These are phyloP conservation scores for Trichosporon ovoides DNA, from an alignment of 1,284 basidiomycete species.

Conservation along the genomic window DNA sequence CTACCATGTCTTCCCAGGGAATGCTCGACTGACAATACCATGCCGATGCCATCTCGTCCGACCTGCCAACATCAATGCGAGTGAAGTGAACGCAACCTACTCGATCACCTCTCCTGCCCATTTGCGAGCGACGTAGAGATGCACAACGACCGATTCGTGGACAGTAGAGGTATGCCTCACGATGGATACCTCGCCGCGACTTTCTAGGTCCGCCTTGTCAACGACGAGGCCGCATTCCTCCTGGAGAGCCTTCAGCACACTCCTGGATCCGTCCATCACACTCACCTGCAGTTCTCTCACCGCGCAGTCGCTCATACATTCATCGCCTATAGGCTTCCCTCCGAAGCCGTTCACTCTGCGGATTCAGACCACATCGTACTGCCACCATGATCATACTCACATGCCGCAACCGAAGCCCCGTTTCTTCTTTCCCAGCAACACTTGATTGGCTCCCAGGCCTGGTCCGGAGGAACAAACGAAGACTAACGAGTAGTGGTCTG, in stretches of 20 bases:
- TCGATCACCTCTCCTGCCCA: constrained; percentile 21
- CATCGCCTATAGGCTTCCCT: constrained; percentile 63
- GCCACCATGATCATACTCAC: constrained; percentile 46
- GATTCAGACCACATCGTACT: not conserved
- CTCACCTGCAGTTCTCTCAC: constrained; percentile 55
- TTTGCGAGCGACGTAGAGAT: not conserved
- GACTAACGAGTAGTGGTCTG: not conserved
- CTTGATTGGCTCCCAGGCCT: constrained; percentile 27
- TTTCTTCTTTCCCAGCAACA: constrained; percentile 66
- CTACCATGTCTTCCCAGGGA: constrained; percentile 28
- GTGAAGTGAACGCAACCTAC: constrained; percentile 15
- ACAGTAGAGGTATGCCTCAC: not conserved
- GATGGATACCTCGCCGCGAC: constrained; percentile 21
- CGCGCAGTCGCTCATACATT: constrained; percentile 60
- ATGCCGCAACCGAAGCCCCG: constrained; percentile 61
- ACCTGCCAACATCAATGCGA: constrained; percentile 13
- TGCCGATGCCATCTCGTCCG: constrained; percentile 36
- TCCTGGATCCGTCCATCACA: not conserved
- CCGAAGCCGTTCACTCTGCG: constrained; percentile 67
- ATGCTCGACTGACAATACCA: constrained; percentile 27
- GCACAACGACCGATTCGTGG: not conserved
- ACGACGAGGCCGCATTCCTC: constrained; percentile 71
- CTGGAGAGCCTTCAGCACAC: constrained; percentile 46
- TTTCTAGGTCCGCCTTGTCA: constrained; percentile 24
- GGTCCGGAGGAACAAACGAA: not conserved